Conservation (phyloP, 441 rosid genomes). For the Populus hybrid region DNA sequence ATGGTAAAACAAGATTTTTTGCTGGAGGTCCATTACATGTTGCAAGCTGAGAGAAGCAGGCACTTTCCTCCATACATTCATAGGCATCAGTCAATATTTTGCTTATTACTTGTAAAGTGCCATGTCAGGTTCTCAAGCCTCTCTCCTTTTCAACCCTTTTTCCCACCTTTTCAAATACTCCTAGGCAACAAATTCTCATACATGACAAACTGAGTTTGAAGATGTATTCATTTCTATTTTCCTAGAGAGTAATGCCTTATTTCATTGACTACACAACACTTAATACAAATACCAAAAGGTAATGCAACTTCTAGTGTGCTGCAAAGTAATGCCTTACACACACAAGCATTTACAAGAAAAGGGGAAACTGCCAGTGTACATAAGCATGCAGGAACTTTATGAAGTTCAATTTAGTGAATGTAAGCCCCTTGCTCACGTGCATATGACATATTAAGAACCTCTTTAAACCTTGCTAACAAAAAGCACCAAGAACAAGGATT, state of each 20-base stretch:
- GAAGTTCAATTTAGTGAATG: background rate
- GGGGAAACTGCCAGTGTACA: background rate
- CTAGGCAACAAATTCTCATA: background rate
- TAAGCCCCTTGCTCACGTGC: background rate
- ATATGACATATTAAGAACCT: background rate
- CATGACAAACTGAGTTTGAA: background rate
- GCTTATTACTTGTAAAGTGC: background rate
- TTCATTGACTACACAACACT: background rate
- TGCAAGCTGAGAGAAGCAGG: background rate
- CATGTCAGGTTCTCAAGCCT: background rate
- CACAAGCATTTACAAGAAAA: background rate
- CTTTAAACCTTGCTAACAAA: background rate
- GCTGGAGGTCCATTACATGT: background rate
- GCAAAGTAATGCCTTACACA: background rate
- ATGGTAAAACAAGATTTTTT: background rate
- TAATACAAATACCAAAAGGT: background rate
- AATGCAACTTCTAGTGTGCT: background rate
- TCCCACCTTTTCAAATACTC: background rate
- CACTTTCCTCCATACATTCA: background rate
- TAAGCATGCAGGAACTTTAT: background rate
- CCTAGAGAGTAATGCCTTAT: background rate
- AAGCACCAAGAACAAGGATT: background rate
- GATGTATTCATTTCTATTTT: background rate
- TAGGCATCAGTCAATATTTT: background rate
- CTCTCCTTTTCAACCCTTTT: background rate